Base-by-base conservation (phyloP, 2,329 filamentous ascomycete genomes). In the Fusarium bactridioides region DNA sequence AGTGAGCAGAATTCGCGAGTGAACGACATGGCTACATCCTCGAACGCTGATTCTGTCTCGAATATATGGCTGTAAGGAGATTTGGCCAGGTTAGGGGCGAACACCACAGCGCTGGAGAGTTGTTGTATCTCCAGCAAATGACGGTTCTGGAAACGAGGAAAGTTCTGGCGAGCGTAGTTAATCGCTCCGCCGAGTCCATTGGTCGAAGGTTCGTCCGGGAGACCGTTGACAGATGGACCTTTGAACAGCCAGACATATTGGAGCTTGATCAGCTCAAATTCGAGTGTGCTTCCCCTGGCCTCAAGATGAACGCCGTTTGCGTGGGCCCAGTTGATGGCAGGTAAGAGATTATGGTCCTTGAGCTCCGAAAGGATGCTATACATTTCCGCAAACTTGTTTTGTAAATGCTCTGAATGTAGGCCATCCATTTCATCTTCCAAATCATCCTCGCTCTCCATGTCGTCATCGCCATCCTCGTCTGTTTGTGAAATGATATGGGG, bases 1-100 rank as follows among this genome's bases (percentile, higher is more conserved):
- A 98, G 85, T 3, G 93, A 95, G 84, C 96, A 99, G 84, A 98
- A 99, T 79, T 98, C 96, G 67, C 93, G 90, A 2, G 93, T 97
- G 80, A 99, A 99, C 7, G 93, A 93, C n/a, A 89, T 84, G 10
- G 94, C 90, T 4, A 97, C 93, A 70, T 97, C 94, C 44, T 93
- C 89, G 86, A 96, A 99, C 1, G 92, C 90, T 7, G 88, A 87
- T 12, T 90, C 84, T 59, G 92, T 94, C 79, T 93, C 88, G 81
- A 98, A 97, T 48, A 94, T 89, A 58, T 86, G 80, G n/a, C 84
- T 83, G 82, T 98, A 99, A 0, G 96, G 96, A 3, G 94, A 97
- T 12, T 86, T 85, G 25, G 84, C 79, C 4, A 98, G 85, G 79
- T 97, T 97, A 6, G 91, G 85, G 40, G 88, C 89, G 82, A 91